Base-by-base conservation (phyloP, 805 yeast genomes). In the Peterozyma xylosa region DNA sequence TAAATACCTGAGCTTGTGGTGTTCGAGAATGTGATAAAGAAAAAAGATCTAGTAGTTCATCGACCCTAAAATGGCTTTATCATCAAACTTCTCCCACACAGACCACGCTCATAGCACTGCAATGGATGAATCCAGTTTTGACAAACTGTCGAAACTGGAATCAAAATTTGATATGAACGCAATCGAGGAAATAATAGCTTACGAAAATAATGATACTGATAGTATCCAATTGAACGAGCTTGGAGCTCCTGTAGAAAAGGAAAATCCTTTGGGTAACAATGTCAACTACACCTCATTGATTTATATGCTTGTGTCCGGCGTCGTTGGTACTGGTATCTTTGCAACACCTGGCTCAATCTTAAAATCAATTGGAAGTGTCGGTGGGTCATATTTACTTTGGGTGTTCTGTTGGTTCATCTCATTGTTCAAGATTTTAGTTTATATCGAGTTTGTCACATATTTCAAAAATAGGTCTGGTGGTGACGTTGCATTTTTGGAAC, bases 301-400 rank as follows among this genome's bases (percentile, higher is more conserved):
- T 42, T 82, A 83, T 41, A 63, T 81, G 45, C 76, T 81, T 45
- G 67, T 82, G 52, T 82, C 81, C 50, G 77, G 89, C 50, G 76
- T 83, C 66, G 69, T 83, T 37, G 90, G 90, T 49, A 82, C 89
- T 0, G 89, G 89, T 62, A 81, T 83, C 40, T 83, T 83, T 57
- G 77, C 84, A 11, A 80, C 85, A 0, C 86, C 89, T 5, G 76
- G 81, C 3, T 67, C 78, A 1, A 71, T 83, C 45, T 70, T 71
- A 13, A 57, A 55, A n/a, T 60, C 69, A 1, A 59, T 68, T 43
- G 74, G 74, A 1, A 65, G 71, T 1, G 52, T 70, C 37, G 75
- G 75, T 30, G 64, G 70, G 10, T 53, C 69, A 5, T 70, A 69
- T 42, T 62, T 70, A 4, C 53, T 70, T n/a, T 70, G 75, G 74